These are phyloP conservation scores for Eucalyptus microcorys DNA, from an alignment of 345 rosid genomes.

Conservation along the genomic window DNA sequence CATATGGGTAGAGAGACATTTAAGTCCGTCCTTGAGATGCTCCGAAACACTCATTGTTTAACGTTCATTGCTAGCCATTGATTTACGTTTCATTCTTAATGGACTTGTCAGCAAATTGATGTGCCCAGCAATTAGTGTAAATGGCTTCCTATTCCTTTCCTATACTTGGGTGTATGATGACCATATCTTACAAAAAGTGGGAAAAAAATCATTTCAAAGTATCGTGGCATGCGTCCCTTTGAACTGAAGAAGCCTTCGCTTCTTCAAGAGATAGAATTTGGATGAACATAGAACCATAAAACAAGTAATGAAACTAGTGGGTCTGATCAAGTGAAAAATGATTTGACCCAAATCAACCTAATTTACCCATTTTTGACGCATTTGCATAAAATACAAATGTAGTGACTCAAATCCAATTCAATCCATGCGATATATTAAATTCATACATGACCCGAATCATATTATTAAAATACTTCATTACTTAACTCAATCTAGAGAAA, in stretches of 20 bases:
- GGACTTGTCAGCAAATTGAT: neutral
- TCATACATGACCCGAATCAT: fast-evolving
- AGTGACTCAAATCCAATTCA: too few relatives aligned
- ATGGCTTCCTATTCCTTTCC: neutral
- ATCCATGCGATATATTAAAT: fast-evolving
- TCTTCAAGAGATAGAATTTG: neutral
- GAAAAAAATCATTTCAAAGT: neutral
- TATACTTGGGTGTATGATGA: neutral
- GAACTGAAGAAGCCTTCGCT: neutral
- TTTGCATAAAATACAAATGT: too few relatives aligned
- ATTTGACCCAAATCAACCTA: neutral
- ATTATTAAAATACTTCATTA: too few relatives aligned
- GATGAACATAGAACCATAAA: neutral
- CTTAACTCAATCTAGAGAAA: neutral
- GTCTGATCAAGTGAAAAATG: neutral
- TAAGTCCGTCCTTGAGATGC: neutral
- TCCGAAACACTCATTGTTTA: neutral
- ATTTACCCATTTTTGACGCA: too few relatives aligned
- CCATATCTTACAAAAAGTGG: neutral
- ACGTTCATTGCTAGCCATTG: neutral
- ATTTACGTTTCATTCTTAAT: neutral
- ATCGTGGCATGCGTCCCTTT: neutral
- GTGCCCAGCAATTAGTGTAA: neutral
- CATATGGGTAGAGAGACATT: neutral
- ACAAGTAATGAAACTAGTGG: neutral